Evolutionary conservation across 2,329 filamentous ascomycete species (phyloP).

Genomic region (Cercospora zeina): DNA sequence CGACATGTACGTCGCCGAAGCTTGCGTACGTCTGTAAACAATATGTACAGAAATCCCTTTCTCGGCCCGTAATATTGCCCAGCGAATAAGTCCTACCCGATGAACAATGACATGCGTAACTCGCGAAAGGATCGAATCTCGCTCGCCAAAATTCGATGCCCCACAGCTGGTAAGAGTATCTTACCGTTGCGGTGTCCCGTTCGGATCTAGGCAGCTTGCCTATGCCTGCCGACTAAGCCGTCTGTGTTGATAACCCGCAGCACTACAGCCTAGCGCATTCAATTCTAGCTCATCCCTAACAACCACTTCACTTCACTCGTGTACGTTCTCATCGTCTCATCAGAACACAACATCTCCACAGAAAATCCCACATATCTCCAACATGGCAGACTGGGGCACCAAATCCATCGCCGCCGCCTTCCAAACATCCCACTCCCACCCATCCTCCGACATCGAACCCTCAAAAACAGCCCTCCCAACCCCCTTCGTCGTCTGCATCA

Average conservation of each 20-base stretch:
- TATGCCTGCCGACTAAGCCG: no score
- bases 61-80: background rate
- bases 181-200: background rate
- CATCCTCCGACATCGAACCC: constrained; percentile 17
- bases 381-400: constrained; percentile 23
- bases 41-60: background rate
- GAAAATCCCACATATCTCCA: background rate
- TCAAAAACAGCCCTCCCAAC: constrained; percentile 29
- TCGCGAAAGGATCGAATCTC: background rate
- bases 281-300: background rate
- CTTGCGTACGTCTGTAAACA: background rate
- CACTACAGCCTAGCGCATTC: background rate
- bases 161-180: background rate
- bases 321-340: background rate
- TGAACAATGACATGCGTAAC: background rate
- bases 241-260: background rate
- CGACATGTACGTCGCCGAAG: no score
- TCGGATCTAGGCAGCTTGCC: background rate
- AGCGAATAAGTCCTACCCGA: background rate
- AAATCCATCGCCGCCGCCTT: constrained; percentile 16
- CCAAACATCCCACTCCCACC: constrained; percentile 19
- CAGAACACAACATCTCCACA: background rate
- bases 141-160: background rate
- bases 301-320: background rate
- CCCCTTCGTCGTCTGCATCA: constrained; percentile 40